Evolutionary conservation across 768 basidiomycete species (phyloP), one percentile per base, ranked within the genome.

Genomic region (Xerocomus potaroensis): DNA sequence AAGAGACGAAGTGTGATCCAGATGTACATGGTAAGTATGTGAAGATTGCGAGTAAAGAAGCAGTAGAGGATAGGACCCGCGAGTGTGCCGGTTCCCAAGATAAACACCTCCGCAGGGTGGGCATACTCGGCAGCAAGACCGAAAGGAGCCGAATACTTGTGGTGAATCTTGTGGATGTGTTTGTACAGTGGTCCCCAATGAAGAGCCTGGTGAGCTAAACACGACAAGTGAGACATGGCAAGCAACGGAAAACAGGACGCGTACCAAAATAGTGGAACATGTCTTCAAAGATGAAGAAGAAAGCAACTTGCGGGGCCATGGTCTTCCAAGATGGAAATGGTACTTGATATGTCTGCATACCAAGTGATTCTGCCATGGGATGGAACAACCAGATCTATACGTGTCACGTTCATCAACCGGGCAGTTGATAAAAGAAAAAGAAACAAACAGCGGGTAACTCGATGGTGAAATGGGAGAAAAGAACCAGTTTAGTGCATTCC

Each of bases 121-220:
- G 96, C 94, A 63, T 97, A 98, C 67, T 99, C 95, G 3, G 96
- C 95, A 2, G 91, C 94, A 24, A 99, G 81, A 50, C 96, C 96
- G 61, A 98, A 96, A 1, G 96, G 96, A 15, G 95, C 95, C 8
- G 87, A 87, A 69, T 91, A 96, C 62, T 92, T 91, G 80, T 98
- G 96, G 67, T 99, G 96, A 29, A 98, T 76, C 70, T 96, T 95
- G 79, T 96, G 93, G 54, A 96, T 91, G 66, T 93, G 76, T 67
- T 86, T 91, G 76, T 95, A 94, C 42, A 95, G 74, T 1, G 76
- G 63, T 42, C 88, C 84, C 53, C 78, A 86, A 69, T 98, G 94
- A 15, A 97, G 79, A 3, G 85, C 83, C 58, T 91, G 84, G 69
- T 98, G 93, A 21, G 91, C 92, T 87, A 58, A 43, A 48, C 10